phyloP scores from a whole-genome alignment of 345 rosid genomes.

The Lagerstroemia speciosa region DNA sequence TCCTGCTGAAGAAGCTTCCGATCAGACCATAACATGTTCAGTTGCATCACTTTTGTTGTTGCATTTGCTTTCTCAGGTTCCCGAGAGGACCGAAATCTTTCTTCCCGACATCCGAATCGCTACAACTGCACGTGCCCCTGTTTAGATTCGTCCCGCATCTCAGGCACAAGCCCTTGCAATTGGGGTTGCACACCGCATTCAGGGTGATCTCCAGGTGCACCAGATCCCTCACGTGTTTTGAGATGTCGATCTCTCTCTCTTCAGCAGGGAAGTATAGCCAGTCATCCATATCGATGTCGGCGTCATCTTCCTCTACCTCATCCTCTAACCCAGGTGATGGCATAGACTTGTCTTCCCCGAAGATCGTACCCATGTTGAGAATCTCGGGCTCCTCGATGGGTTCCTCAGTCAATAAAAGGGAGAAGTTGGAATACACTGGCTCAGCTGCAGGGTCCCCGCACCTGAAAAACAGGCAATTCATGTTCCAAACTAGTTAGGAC shows the following conservation, averaged over 20 bases:
- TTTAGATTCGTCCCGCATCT: slow-evolving; percentile 73
- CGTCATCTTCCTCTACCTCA: slow-evolving; percentile 35
- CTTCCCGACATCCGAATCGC: slow-evolving; percentile 28
- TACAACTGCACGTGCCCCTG: slow-evolving; percentile 50
- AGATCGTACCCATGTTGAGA: slow-evolving; percentile 41
- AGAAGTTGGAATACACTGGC: slow-evolving; percentile 67
- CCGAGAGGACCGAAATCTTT: slow-evolving; percentile 58
- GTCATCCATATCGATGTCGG: slow-evolving; percentile 73
- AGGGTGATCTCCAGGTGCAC: slow-evolving; percentile 73
- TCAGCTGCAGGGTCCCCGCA: slow-evolving; percentile 69
- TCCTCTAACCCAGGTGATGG: slow-evolving; percentile 16
- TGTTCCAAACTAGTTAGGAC: neutral
- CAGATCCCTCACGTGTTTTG: slow-evolving; percentile 71
- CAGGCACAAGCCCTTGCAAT: slow-evolving; percentile 73
- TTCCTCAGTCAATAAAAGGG: slow-evolving; percentile 56
- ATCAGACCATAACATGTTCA: neutral
- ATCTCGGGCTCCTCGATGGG: slow-evolving; percentile 64
- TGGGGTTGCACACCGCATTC: slow-evolving; percentile 52
- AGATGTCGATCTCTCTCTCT: slow-evolving; percentile 67
- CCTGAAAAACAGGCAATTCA: slow-evolving; percentile 24
- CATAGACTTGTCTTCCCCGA: slow-evolving; percentile 24
- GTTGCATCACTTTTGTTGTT: neutral
- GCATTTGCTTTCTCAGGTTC: slow-evolving; percentile 53
- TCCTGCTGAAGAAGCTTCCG: no score
- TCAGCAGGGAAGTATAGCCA: slow-evolving; percentile 57